Base-by-base conservation (phyloP, 495 filamentous ascomycete species). In the Tetracladium setigerum region DNA sequence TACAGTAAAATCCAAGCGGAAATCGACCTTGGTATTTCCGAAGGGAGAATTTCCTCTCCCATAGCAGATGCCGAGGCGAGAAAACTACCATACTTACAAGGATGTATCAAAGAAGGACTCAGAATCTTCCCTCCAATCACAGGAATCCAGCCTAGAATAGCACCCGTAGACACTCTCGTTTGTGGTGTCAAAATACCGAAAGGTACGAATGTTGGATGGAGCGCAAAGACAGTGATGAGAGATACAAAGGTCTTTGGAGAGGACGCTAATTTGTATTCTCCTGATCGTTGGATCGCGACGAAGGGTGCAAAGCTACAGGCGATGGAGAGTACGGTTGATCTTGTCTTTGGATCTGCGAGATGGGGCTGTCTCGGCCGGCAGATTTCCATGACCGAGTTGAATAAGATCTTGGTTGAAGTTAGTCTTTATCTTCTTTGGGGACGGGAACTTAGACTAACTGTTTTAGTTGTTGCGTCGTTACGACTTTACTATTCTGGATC, bases 371-470 rank as follows among this genome's bases (percentile, higher is more conserved):
- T 67, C 13, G 71, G 72, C n/a, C 70, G 70, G 56, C 45, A 51
- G 9, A 41, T 76, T 17, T 71, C 69, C 1, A 58, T 62, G 38
- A 33, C 74, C 16, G 71, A 80, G 57, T 47, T 78, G 17, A 68
- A 70, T 30, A 83, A 82, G 62, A 54, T 71, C 1, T 66, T 79
- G 39, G 67, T 79, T 27, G 76, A 82, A 74, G 73, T 77, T 49
- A 37, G 53, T 53, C 24, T 42, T 41, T 18, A n/a, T 7, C 22
- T 27, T 27, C 22, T 7, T 27, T 7, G 3, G 7, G 22, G 7
- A 27, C n/a, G n/a, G n/a, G n/a, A 7, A 27, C 3, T 27, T 3
- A 27, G 7, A 27, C 22, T 27, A 27, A 27, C 7, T 3, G 3
- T 27, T 7, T 3, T 7, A 27, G 22, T 27, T 27, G 3, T 27